phyloP scores from a whole-genome alignment of 345 rosid genomes.

The Psidium guajava region DNA sequence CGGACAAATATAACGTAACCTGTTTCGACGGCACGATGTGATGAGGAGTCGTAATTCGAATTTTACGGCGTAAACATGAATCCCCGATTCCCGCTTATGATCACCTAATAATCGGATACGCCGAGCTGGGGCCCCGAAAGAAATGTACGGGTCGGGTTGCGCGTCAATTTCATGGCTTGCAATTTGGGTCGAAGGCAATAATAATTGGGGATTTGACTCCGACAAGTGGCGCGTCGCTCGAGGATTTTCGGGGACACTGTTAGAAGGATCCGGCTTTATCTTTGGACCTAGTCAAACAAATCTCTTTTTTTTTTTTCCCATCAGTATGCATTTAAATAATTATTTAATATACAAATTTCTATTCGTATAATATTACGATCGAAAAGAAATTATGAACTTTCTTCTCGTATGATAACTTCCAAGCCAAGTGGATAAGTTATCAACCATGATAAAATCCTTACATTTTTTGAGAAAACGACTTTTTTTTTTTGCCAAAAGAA shows the following conservation, averaged over 20 bases:
- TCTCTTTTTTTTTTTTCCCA: not conserved
- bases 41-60: not conserved
- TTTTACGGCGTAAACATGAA: not conserved
- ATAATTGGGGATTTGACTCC: not conserved
- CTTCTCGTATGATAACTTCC: accelerated
- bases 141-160: not conserved
- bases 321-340: not conserved
- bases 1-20: not conserved
- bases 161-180: not conserved
- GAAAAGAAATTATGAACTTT: not conserved
- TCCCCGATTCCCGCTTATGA: accelerated
- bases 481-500: too few species aligned
- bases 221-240: not conserved
- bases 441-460: not conserved
- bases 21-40: not conserved
- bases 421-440: not conserved
- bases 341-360: not conserved
- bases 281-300: not conserved
- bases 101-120: not conserved
- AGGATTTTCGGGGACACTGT: not conserved
- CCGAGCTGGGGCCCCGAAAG: not conserved
- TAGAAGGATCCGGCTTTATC: not conserved
- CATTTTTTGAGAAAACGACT: too few species aligned
- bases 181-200: not conserved
- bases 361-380: not conserved